A percentile compares a stretch with the other conserved stretches of the same genome.
Evolutionary conservation across 2,329 filamentous ascomycete species (phyloP).

Genomic region (Aspergillus sp.): DNA sequence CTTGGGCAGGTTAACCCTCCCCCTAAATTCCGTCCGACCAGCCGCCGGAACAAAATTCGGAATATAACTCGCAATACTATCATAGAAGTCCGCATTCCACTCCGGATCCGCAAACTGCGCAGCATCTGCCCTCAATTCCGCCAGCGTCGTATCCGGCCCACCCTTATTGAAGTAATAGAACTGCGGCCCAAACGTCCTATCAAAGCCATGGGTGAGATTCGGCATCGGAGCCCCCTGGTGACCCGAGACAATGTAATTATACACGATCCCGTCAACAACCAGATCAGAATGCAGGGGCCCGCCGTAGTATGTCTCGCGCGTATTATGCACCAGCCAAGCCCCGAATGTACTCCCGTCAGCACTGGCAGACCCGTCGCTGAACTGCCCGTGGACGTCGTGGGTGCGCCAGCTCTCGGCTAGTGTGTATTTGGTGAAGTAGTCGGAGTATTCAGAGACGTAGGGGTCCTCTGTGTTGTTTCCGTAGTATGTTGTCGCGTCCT

Average conservation of each 20-base stretch:
- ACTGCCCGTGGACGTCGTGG: constrained; percentile 58
- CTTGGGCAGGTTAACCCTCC: constrained; percentile 52
- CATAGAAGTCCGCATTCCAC: constrained; percentile 64
- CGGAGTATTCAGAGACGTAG: constrained; percentile 56
- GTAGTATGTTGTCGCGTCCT: constrained; percentile 65
- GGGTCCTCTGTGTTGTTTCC: constrained; percentile 56
- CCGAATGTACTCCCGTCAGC: constrained; percentile 57
- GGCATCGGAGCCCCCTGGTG: constrained; percentile 64
- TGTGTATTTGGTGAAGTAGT: constrained; percentile 68
- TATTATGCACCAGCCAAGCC: constrained; percentile 65
- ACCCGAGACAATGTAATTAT: constrained; percentile 64
- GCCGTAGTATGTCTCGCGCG: constrained; percentile 38
- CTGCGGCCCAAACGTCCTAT: constrained; percentile 64
- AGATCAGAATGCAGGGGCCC: constrained; percentile 64
- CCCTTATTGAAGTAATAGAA: constrained; percentile 64
- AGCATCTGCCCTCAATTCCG: constrained; percentile 56
- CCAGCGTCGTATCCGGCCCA: constrained; percentile 42
- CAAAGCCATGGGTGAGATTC: constrained; percentile 65
- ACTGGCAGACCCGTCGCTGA: constrained; percentile 50
- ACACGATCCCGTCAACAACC: constrained; percentile 64
- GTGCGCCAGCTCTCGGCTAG: constrained; percentile 61
- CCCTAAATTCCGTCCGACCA: constrained; percentile 52
- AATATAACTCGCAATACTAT: constrained; percentile 60
- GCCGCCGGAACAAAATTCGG: constrained; percentile 59
- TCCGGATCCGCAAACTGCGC: constrained; percentile 49